Evolutionary conservation across 1,139 yeast species (phyloP), one percentile per base, ranked within the genome.

Genomic region (Magnusiomyces sp.): DNA sequence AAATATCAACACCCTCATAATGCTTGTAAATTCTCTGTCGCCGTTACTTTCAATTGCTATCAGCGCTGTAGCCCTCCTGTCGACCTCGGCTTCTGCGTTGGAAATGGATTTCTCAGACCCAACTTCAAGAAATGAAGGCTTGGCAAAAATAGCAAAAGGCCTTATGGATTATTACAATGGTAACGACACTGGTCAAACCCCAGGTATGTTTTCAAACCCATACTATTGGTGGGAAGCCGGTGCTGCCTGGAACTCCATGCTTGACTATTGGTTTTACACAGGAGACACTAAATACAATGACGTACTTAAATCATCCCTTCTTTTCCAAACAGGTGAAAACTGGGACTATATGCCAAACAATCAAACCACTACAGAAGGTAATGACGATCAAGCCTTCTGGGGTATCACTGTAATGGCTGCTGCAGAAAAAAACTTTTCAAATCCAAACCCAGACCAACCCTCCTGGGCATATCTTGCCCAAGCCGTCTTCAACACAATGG

Each of bases 161-260:
- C 72, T 82, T 47, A 71, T 86, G 70, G 80, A 81, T 65, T 87
- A 87, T 64, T 84, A 86, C 64, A 77, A 75, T 34, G 92, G 92
- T 16, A 66, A 67, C 50, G 65, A 71, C 43, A 47, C 63, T 2
- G 73, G 73, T 58, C 70, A 86, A 27, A 73, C 83, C 10, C 75
- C 85, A 27, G 96, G 95, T 34, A 77, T 80, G 83, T 87, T 88
- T 64, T 70, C 74, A 13, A 63, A 72, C 54, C 95, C 95, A 1
- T 85, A 84, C 70, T 86, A 83, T 71, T 88, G 96, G 96, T 88
- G 95, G 95, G 86, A 83, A 69, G 92, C 94, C 40, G 95, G 95
- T 55, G 95, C 88, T 53, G 88, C 86, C 1, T 82, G 87, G 80
- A 92, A 90, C 13, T 76, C 87, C 5, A 61, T 87, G 68, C 69